Evolutionary conservation across 1,284 basidiomycete species (phyloP), one percentile per base, ranked within the genome.

Genomic region (Rhizoctonia solani): DNA sequence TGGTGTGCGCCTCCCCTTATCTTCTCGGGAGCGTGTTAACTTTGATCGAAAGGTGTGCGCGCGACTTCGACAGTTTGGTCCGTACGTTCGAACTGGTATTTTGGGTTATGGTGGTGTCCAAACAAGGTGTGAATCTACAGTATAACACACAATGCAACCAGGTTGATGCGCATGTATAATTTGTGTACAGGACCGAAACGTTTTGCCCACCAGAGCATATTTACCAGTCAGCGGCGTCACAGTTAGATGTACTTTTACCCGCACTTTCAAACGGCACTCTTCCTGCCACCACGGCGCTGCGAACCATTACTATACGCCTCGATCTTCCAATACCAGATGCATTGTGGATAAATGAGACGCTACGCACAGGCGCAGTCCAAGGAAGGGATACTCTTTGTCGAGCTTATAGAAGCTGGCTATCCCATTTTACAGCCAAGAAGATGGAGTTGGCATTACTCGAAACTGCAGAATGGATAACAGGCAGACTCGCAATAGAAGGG

Each of bases 281-380:
- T 16, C 58, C 58, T 9, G 2, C 46, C n/a, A 52, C 47, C n/a
- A 63, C 46, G 6, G 25, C 46, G 6, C 47, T 63, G 13, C 58
- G 58, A 9, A 63, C 58, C 16, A 63, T 63, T 23, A 63, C 58
- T 13, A 46, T 63, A 13, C 46, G 58, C 3, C 16, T 63, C 34
- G 6, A 30, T 11, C 58, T 41, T 5, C 46, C 58, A 21, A 21
- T 47, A 3, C 58, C 58, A 50, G 58, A 63, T 32, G 5, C 44
- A 23, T 46, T 19, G 16, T 50, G n/a, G 11, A 41, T 37, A 1
- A 21, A 39, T 2, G 58, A 63, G 29, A 13, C 21, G 1, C 32
- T 29, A 16, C 58, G 34, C n/a, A 63, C 29, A n/a, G 58, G 46
- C 8, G 46, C 47, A 2, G 58, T 63, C 4, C 46, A 63, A 32